Base-by-base conservation (phyloP, 2,329 filamentous ascomycete species). In the Orbilia javanica region DNA sequence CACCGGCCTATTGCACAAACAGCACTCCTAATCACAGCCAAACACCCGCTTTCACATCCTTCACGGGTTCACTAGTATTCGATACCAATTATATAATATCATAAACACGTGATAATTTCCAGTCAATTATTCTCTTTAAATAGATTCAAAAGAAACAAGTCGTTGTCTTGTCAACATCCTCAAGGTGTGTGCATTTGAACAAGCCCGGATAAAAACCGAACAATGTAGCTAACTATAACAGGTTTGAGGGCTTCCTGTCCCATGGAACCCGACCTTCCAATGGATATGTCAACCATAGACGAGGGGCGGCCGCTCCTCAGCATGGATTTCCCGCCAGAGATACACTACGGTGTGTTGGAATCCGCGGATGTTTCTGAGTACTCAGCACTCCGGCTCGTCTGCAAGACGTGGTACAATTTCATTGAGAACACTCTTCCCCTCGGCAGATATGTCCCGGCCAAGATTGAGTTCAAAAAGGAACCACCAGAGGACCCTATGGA, bases 351-450 rank as follows among this genome's bases (percentile, higher is more conserved):
- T 4, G 10, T 64, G 11, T 50, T 64, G n/a, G 60, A 64, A 20
- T 20, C n/a, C 6, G 60, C 60, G 25, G 39, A 64, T 34, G 39
- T 48, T 50, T 46, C 25, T 31, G 39, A 64, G 20, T 64, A 48
- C 29, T 22, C 60, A 2, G 34, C 39, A 6, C 27, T 64, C 7
- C 22, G 29, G 18, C 39, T 48, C 3, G 60, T 64, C 5, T 64
- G 60, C 42, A 48, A n/a, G 1, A 64, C 6, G 8, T 64, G 60
- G 60, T 34, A 64, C 25, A 13, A 22, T n/a, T 64, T 64, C 39
- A 64, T 64, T 4, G 60, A 64, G 11, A 48, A 64, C 42, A 36
- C 4, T 11, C 60, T 64, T 48, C 60, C 60, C n/a, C 20, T 48
- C n/a, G 42, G 60, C 7, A 64, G 60, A 36, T 64, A 64, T 39